These are phyloP conservation scores for Sambucus nigra DNA, from an alignment of 129 eudicot species.

Conservation along the genomic window DNA sequence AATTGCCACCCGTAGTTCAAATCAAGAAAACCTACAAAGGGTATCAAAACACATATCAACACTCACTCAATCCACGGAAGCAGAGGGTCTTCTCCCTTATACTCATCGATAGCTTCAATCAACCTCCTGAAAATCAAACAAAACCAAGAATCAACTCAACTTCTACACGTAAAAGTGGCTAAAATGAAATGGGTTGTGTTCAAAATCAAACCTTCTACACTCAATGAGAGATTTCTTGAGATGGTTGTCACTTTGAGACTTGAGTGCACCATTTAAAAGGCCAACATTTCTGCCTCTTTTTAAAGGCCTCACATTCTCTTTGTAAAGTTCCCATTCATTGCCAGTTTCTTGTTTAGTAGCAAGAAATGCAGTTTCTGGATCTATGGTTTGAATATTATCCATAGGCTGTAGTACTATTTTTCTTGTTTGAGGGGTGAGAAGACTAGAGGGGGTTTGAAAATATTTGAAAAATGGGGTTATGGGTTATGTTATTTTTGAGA, in stretches of 20 bases:
- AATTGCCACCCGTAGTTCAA: too few relatives aligned
- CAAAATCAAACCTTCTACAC: conserved; percentile 32
- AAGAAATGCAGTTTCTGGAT: too few relatives aligned
- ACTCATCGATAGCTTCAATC: conserved; percentile 66
- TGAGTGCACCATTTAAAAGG: conserved; percentile 65
- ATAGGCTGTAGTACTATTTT: too few relatives aligned
- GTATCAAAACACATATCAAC: not conserved
- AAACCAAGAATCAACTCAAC: not conserved
- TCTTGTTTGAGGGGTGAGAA: too few relatives aligned
- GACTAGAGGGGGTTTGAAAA: too few relatives aligned
- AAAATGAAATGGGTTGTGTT: not conserved
- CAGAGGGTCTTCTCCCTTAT: conserved; percentile 78
- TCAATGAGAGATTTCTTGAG: conserved; percentile 44
- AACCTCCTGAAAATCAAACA: conserved; percentile 35
- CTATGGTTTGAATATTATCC: too few relatives aligned
- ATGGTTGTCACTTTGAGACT: conserved; percentile 44
- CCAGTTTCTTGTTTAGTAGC: conserved; percentile 63
- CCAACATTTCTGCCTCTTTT: conserved; percentile 78
- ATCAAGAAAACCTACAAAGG: too few relatives aligned
- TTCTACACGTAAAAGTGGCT: not conserved
- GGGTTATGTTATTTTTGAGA: too few relatives aligned
- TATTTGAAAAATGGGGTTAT: too few relatives aligned
- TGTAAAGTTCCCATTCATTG: conserved; percentile 80
- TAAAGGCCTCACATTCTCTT: conserved; percentile 84
- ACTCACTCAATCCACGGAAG: conserved; percentile 85